Evolutionary conservation across 495 filamentous ascomycete genomes (phyloP), one percentile per base, ranked within the genome.

Genomic region (Talaromyces liani): DNA sequence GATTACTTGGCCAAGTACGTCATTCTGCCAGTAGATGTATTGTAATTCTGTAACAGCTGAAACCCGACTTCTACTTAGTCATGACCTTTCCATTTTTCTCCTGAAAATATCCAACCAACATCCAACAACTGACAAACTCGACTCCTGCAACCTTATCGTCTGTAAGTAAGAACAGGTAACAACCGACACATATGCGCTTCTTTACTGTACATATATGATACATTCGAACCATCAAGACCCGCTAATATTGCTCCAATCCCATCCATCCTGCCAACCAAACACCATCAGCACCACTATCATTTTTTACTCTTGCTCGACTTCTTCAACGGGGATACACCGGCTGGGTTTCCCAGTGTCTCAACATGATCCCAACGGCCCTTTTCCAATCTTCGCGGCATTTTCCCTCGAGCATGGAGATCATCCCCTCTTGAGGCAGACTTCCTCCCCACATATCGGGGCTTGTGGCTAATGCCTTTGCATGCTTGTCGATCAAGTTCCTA

Each of bases 401-500:
- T 29, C 73, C 74, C 6, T 88, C 77, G 8, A 92, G 80, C 68
- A 89, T 81, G 36, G 80, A 71, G 5, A 81, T 79, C 54, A 83
- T 79, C 8, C 82, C 80, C 10, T 76, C 65, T 12, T 79, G 75
- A 1, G 89, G 89, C 22, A 76, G 71, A 8, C 76, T 74, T 18
- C 80, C 82, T 59, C 86, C 89, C 89, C 89, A 92, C 89, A 91
- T 91, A 59, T 85, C 82, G 20, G 87, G 87, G 39, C 80, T 80
- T 27, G 77, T 71, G 6, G 89, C 85, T 54, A 89, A 83, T 12
- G 75, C 70, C 27, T 77, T 73, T 3, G 88, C 87, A 67, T 87
- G 87, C 24, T 81, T 75, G 2, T 80, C 71, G 61, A 91, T 82
- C 39, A 91, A 72, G 61, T 79, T 74, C 47, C 87, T 88, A 41